Evolutionary conservation across 1,139 yeast species (phyloP), one percentile per base, ranked within the genome.

Genomic region (Lodderomyces metapsilosis): DNA sequence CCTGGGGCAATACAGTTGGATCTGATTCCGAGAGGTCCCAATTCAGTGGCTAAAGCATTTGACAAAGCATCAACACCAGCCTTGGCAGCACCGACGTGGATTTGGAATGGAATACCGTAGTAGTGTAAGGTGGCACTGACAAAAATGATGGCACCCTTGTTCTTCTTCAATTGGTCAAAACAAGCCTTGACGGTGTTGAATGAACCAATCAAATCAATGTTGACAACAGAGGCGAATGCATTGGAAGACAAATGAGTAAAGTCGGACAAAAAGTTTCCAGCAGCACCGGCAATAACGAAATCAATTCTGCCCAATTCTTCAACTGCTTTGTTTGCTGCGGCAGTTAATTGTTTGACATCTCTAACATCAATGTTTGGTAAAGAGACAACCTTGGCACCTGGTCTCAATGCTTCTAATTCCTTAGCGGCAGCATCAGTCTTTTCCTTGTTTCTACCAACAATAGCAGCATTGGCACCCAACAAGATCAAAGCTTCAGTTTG

Each of bases 31-130:
- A 85, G 58, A 0, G 96, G 95, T 1, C 96, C 97, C 46, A 88
- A 70, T 62, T 89, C 97, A 7, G 87, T 89, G 0, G 96, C 95
- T 47, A 89, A 63, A 0, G 88, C 84, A 50, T 84, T 81, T 16
- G 89, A 81, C 35, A 89, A 67, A 0, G 96, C 94, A 58, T 91
- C 97, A 27, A 89, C 79, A 16, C 96, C 97, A 1, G 96, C 96
- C 65, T 89, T 89, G 5, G 96, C 96, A 0, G 97, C 96, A 2
- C 89, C 85, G 1, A 88, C 96, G 52, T 88, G 97, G 5, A 78
- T 57, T 63, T 89, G 96, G 64, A 84, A 80, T 6, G 96, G 95
- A 7, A 85, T 78, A 15, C 96, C 96, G 52, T 83, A 78, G 62
- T 86, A 87, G 61, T 89, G 96, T 43, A 89, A 70, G 1, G 96